These are phyloP conservation scores for Populus alba DNA, from an alignment of 345 rosid genomes.

Conservation along the genomic window DNA sequence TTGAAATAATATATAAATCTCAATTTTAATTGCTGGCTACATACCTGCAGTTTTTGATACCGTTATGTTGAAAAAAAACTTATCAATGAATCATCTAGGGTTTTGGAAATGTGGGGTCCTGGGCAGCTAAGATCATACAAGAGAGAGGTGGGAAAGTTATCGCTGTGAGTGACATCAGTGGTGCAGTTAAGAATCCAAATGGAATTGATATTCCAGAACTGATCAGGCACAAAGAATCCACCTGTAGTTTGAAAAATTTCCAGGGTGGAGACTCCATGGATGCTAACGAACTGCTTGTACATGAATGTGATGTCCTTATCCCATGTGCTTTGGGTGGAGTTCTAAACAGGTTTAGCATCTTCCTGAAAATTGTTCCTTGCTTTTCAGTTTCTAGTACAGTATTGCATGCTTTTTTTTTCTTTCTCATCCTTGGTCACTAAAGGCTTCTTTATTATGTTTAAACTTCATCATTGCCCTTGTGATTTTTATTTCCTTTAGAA, in stretches of 20 bases:
- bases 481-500: not conserved
- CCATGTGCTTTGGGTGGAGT: conserved; percentile 98
- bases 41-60: not conserved
- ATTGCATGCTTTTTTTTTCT: not conserved
- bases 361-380: not conserved
- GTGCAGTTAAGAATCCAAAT: conserved; percentile 79
- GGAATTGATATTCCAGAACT: conserved; percentile 70
- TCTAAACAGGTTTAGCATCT: conserved; percentile 58
- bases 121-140: conserved; percentile 85
- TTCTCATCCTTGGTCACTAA: not conserved
- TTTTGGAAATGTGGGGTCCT: conserved; percentile 94
- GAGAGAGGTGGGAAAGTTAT: conserved; percentile 91
- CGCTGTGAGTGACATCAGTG: conserved; percentile 89
- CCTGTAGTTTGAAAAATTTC: conserved; percentile 62
- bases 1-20: not conserved
- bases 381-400: not conserved
- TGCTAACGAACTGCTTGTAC: conserved; percentile 58
- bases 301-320: conserved; percentile 97
- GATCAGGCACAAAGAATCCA: conserved; percentile 55
- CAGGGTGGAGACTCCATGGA: conserved; percentile 72
- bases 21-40: not conserved
- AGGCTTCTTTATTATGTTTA: not conserved
- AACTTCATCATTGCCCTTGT: not conserved
- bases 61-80: not conserved
- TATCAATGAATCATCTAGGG: conserved; percentile 45